A percentile compares a stretch with the other conserved stretches of the same genome.
These are phyloP conservation scores for Cystofilobasidium bisporidii DNA, from an alignment of 768 basidiomycete genomes.

Conservation along the genomic window DNA sequence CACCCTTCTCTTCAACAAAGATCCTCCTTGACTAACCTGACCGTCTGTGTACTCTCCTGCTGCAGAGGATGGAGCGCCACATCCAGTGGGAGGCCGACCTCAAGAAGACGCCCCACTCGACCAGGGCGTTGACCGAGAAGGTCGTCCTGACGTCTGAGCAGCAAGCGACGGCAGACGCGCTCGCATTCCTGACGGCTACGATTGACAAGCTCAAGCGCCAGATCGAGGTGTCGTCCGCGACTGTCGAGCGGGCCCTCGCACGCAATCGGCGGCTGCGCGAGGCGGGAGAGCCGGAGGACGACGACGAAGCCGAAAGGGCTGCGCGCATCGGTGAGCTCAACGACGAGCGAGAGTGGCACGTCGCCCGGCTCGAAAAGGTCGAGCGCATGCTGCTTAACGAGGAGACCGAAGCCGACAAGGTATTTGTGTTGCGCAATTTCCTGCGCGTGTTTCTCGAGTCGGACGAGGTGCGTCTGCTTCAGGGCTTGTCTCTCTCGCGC, in stretches of 20 bases:
- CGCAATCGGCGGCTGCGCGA: neutral
- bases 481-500: neutral
- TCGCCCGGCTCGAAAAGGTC: neutral
- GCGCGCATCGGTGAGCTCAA: neutral
- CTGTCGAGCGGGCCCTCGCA: neutral
- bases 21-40: too few species aligned
- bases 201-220: neutral
- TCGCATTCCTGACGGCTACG: neutral
- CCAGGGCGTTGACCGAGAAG: too few species aligned
- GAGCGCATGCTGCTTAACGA: neutral
- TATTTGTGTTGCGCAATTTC: neutral
- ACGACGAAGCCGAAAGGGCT: neutral
- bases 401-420: neutral
- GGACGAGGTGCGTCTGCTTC: neutral
- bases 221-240: neutral
- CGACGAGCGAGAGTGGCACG: neutral
- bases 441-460: neutral
- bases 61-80: too few species aligned
- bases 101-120: too few species aligned
- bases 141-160: too few species aligned
- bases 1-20: too few species aligned
- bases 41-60: too few species aligned
- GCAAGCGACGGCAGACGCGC: neutral
- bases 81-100: too few species aligned
- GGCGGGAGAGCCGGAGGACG: neutral